Evolutionary conservation across 2,329 filamentous ascomycete genomes (phyloP), one percentile per base, ranked within the genome.

Genomic region (Sphaerulina vaccinii): DNA sequence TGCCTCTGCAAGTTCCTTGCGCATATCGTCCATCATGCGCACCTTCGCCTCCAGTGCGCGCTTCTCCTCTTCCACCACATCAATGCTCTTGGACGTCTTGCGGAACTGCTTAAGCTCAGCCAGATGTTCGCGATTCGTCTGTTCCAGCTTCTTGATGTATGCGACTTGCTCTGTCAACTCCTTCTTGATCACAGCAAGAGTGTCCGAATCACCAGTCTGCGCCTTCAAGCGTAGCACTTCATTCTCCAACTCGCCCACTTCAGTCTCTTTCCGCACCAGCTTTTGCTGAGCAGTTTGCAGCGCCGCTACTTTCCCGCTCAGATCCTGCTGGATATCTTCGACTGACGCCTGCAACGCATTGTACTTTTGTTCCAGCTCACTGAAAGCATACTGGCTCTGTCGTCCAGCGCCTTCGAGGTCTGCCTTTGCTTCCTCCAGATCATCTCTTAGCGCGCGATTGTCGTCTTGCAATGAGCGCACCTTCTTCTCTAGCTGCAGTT

Each of bases 61-160:
- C 75, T 97, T 97, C 74, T 99, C 90, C 69, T 99, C 93, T 67
- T 99, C 90, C 0, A 97, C 87, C 2, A 99, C 82, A 65, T 96
- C 89, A 1, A 96, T 85, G n/a, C 88, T 89, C 71, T 88, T 92
- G 68, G 90, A 85, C 3, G 86, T 74, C 60, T 90, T 87, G 11
- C 90, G 85, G 32, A 95, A 79, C 60, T 90, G 86, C 62, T 87
- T 89, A 29, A 99, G 73, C 67, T 99, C 92, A 0, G 79, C 71
- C 11, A 83, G 76, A 65, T 96, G 88, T 43, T 95, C 89, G 19
- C 88, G 80, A 57, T 90, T 96, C 29, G 83, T 82, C 1, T 82
- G 79, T 68, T 99, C 93, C 2, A 99, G 76, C 23, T 82, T 85
- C 53, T 89, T 85, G 58, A 96, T 95, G 65, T 97, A 90, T n/a